Conservation (phyloP, 2,329 filamentous ascomycete species). For the Cordyceps fumosorosea region DNA sequence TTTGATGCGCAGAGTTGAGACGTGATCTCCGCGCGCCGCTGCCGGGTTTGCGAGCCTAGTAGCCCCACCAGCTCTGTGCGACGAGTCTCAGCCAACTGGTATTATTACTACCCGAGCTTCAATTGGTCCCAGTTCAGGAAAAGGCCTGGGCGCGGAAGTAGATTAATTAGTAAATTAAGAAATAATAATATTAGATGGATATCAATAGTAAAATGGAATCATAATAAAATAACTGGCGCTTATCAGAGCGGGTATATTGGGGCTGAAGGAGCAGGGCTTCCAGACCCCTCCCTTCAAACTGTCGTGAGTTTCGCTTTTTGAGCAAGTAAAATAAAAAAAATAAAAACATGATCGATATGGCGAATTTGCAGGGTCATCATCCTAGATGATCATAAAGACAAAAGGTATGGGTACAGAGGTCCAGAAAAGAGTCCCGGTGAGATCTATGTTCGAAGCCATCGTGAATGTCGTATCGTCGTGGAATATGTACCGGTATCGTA, state of each 20-base stretch:
- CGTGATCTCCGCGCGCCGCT: not conserved
- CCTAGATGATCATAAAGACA: not conserved
- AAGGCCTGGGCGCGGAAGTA: too few species aligned
- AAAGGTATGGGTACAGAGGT: not conserved
- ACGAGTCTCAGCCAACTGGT: not conserved
- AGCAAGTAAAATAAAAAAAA: not conserved
- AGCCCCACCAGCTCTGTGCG: not conserved
- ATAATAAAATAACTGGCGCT: not conserved
- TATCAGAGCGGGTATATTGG: not conserved
- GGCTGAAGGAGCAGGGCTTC: not conserved
- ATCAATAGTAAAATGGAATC: not conserved
- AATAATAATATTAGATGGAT: not conserved
- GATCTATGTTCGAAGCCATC: not conserved
- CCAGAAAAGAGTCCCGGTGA: not conserved
- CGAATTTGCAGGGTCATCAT: not conserved
- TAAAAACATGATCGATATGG: not conserved
- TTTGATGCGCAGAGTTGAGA: not conserved
- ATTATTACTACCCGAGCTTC: too few species aligned
- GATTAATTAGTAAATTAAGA: too few species aligned
- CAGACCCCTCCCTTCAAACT: not conserved
- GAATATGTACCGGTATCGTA: not conserved
- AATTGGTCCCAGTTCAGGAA: too few species aligned
- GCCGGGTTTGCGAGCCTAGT: not conserved
- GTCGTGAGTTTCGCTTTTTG: not conserved
- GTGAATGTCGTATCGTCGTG: conserved; percentile 12